Percentiles rank a stretch among this genome's conserved stretches.
These are phyloP conservation scores for Pachysandra terminalis DNA, from an alignment of 164 flowering plant species.

Conservation along the genomic window DNA sequence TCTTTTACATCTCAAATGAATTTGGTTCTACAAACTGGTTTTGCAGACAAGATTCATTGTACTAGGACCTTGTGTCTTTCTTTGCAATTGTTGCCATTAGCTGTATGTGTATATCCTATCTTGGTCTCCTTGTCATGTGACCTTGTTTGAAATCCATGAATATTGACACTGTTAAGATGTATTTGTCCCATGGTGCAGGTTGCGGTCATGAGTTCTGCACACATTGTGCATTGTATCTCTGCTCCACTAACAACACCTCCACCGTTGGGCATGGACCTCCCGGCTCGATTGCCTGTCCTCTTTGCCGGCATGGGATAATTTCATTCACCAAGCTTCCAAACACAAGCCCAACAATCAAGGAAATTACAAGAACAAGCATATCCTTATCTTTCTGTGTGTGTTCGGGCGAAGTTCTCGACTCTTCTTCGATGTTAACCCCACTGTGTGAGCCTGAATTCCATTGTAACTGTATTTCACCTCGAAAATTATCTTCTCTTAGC, in stretches of 20 bases:
- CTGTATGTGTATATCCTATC: too few relatives aligned
- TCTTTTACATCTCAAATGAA: too few relatives aligned
- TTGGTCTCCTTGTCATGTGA: too few relatives aligned
- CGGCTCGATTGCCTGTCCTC: constrained; percentile 89
- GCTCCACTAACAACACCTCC: constrained; percentile 58
- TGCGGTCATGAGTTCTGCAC: constrained; percentile 92
- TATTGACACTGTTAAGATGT: not conserved
- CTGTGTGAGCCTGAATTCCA: constrained; percentile 50
- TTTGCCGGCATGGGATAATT: constrained; percentile 84
- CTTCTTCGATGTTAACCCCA: constrained; percentile 47
- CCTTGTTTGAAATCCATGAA: too few relatives aligned
- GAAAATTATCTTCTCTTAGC: constrained; percentile 45
- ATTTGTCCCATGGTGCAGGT: constrained; percentile 42
- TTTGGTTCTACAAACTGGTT: too few relatives aligned
- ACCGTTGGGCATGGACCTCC: constrained; percentile 44
- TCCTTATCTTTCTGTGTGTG: constrained; percentile 69
- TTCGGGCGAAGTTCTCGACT: constrained; percentile 42
- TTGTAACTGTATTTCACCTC: constrained; percentile 43
- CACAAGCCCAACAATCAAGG: constrained; percentile 38
- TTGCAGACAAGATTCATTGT: too few relatives aligned
- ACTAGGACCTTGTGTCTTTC: too few relatives aligned
- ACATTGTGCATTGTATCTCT: constrained; percentile 76
- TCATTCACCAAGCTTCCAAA: constrained; percentile 66
- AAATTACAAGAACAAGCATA: constrained; percentile 57
- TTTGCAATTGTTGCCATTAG: too few relatives aligned